Conservation (phyloP, 257 asterid species). For the Nicotiana tomentosiformis region DNA sequence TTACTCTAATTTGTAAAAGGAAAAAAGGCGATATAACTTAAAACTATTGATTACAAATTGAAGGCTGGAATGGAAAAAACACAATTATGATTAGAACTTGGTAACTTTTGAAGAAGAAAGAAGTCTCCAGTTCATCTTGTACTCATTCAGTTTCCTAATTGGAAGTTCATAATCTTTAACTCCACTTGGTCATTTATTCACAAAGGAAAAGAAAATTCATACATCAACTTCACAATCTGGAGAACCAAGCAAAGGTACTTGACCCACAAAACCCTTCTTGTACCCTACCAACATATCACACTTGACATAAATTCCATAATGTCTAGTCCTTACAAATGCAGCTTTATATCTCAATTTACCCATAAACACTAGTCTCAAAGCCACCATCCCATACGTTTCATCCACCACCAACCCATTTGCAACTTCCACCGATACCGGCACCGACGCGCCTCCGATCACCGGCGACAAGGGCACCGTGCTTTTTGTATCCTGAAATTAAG, state of each 20-base stretch:
- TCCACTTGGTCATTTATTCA: neutral
- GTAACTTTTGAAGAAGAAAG: neutral
- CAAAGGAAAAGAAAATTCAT: neutral
- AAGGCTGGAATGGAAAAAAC: neutral
- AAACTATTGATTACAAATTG: neutral
- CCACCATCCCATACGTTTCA: slow-evolving; percentile 52
- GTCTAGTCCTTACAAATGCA: slow-evolving; percentile 28
- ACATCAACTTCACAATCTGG: slow-evolving; percentile 33
- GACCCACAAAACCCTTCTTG: slow-evolving; percentile 44
- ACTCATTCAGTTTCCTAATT: too few relatives aligned
- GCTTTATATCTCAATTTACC: slow-evolving; percentile 49
- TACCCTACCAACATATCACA: slow-evolving; percentile 52
- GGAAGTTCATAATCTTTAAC: too few relatives aligned
- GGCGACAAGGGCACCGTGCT: slow-evolving; percentile 65
- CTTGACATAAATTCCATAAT: slow-evolving; percentile 28
- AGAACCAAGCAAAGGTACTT: slow-evolving; percentile 47
- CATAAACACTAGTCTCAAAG: slow-evolving; percentile 37
- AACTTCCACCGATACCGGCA: slow-evolving; percentile 48
- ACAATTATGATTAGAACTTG: neutral
- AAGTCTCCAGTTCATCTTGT: neutral
- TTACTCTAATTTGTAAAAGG: neutral
- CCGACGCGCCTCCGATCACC: slow-evolving; percentile 39
- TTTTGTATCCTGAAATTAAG: slow-evolving; percentile 35
- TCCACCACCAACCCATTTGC: slow-evolving; percentile 37
- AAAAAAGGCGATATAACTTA: neutral